These are phyloP conservation scores for Gentiana straminea DNA, from an alignment of 257 asterid species.

Conservation along the genomic window DNA sequence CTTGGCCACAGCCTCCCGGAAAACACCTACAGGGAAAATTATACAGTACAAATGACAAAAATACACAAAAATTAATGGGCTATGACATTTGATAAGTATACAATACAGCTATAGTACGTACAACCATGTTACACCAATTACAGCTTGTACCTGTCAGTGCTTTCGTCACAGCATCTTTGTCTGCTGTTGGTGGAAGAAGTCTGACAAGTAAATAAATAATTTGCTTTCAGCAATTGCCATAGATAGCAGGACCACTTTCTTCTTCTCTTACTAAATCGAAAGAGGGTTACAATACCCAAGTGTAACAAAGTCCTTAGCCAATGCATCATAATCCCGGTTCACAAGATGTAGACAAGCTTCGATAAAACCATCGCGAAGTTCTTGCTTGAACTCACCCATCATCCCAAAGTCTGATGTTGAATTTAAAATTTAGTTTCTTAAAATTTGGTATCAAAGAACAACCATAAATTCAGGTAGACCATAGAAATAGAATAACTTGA, in stretches of 20 bases:
- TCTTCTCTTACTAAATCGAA: slow-evolving; percentile 12
- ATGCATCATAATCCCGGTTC: slow-evolving; percentile 92
- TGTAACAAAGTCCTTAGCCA: slow-evolving; percentile 84
- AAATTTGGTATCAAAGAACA: neutral
- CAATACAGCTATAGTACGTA: neutral
- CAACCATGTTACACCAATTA: neutral
- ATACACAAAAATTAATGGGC: too few relatives aligned
- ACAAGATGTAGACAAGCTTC: slow-evolving; percentile 99
- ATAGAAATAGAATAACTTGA: too few relatives aligned
- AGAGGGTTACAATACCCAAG: slow-evolving; percentile 62
- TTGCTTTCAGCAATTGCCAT: slow-evolving; percentile 9
- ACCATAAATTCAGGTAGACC: too few relatives aligned
- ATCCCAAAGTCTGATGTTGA: slow-evolving; percentile 73
- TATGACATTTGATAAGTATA: neutral
- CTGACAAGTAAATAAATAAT: slow-evolving; percentile 33
- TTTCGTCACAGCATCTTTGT: slow-evolving; percentile 69
- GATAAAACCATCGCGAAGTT: slow-evolving; percentile 90
- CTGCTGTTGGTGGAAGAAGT: slow-evolving; percentile 91
- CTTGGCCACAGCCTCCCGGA: slow-evolving; percentile 67
- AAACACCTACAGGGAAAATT: slow-evolving; percentile 49
- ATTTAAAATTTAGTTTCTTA: slow-evolving; percentile 2
- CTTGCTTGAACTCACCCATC: slow-evolving; percentile 96
- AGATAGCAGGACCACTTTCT: slow-evolving; percentile 5
- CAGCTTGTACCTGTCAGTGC: slow-evolving; percentile 68
- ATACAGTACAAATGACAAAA: slow-evolving; percentile 5